Evolutionary conservation across 768 basidiomycete species (phyloP), one percentile per base, ranked within the genome.

Genomic region (Leccinum rimulosum): DNA sequence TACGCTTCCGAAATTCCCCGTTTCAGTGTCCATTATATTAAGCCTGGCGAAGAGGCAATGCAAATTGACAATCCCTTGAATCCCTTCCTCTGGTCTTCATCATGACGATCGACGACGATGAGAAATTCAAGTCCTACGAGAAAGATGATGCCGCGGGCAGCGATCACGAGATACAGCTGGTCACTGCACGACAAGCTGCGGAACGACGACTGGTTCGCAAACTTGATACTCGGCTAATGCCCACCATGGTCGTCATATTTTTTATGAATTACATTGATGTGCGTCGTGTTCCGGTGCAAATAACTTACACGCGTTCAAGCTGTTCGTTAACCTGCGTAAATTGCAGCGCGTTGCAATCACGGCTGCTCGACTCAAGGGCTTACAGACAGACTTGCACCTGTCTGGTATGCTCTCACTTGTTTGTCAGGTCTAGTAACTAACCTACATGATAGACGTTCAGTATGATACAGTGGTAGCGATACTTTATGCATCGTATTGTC

Each of bases 201-300:
- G 51, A 52, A 35, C 33, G 51, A 4, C 31, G 22, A 19, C 51
- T 52, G 31, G 51, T 52, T 52, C 51, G 51, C 51, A 52, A 52
- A 12, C 51, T 52, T 11, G 51, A 52, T 52, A 12, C 19, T 25
- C 31, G 51, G 22, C 36, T 52, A 15, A 2, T 52, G 22, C 51
- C 51, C 33, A 36, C 33, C 33, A 27, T 55, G 45, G 25, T 49
- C 10, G 17, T 55, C 31, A 36, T 55, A 7, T 55, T 35, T 49
- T 48, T 55, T 11, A 55, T 55, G 55, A 55, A 55, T 14, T 47
- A 55, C 47, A 49, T 55, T 33, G 55, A 55, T 31, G 55, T 49
- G 10, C 54, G 54, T 55, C 45, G 17, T 53, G 22, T 30, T 19
- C 25, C 10, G n/a, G 53, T 45, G n/a, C 27, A 54, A 50, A 25